Evolutionary conservation across 2,329 filamentous ascomycete species (phyloP), one percentile per base, ranked within the genome.

Genomic region (Aspergillus floridensis): DNA sequence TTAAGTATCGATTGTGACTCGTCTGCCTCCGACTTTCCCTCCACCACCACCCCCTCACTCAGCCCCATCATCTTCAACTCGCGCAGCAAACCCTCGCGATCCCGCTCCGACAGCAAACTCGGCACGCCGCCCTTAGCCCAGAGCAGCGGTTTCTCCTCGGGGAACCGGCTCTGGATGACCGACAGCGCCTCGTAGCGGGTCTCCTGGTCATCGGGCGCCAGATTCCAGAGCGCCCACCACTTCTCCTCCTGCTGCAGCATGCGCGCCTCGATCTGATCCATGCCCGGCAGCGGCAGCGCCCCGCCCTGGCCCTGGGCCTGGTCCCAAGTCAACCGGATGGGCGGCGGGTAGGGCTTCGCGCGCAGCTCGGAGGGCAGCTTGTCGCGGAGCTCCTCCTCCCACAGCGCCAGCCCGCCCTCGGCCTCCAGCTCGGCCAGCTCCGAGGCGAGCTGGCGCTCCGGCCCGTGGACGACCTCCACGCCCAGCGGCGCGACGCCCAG

Each of bases 401-500:
- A 65, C 65, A 53, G 59, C 59, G 59, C 55, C 60, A 7, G 59
- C 1, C 26, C 26, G 5, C 26, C 26, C 26, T 29, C 26, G 26
- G 26, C 26, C 0, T 29, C 26, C 26, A 29, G 7, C 26, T 29
- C 26, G 7, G 26, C 26, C 26, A 29, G 26, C 26, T 29, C 26
- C 7, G 26, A 29, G 26, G 26, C 26, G 26, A 29, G 26, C 26
- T 29, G 26, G 26, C 26, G 26, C 14, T 35, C 14, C 8, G 14
- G 14, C 11, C 54, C 58, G 65, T 77, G 76, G 46, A 70, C 65
- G 54, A 74, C 68, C 61, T 77, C 74, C 35, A 79, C 74, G 41
- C 73, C 71, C 56, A 79, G 64, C 50, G 72, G 69, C 52, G 68
- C 72, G 47, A 80, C 61, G 10, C 77, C 78, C 56, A 77, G 58